A percentile compares a stretch with the other conserved stretches of the same genome.
These are phyloP conservation scores for Hyaloscypha finlandica DNA, from an alignment of 495 filamentous ascomycete genomes.

Conservation along the genomic window DNA sequence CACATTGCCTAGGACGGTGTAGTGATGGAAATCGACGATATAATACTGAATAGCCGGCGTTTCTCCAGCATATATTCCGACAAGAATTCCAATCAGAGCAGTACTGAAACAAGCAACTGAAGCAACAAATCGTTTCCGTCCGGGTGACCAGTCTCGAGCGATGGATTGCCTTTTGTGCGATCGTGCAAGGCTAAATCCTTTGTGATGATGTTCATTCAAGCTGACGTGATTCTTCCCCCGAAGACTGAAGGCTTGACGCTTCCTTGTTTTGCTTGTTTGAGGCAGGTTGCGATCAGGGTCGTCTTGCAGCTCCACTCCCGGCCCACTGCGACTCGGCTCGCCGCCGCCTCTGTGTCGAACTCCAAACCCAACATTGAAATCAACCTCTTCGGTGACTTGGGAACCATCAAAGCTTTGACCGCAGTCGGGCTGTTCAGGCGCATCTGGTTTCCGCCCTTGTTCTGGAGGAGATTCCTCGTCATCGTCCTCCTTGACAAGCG, in stretches of 20 bases:
- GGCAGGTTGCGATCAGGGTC: conserved; percentile 21
- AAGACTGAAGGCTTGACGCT: conserved; percentile 27
- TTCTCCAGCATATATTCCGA: conserved; percentile 75
- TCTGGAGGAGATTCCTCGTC: conserved; percentile 2
- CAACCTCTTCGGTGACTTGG: conserved; percentile 17
- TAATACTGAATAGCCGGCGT: conserved; percentile 75
- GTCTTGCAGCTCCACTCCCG: conserved; percentile 22
- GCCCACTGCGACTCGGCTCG: neutral
- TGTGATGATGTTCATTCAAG: conserved; percentile 34
- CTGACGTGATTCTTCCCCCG: conserved; percentile 37
- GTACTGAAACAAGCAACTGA: conserved; percentile 70
- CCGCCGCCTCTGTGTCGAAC: conserved; percentile 19
- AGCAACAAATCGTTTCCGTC: conserved; percentile 66
- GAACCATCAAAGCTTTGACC: conserved; percentile 22
- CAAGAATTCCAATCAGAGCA: conserved; percentile 63
- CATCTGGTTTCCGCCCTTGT: neutral
- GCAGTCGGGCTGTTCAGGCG: neutral
- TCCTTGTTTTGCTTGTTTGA: conserved; percentile 26
- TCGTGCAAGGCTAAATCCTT: conserved; percentile 52
- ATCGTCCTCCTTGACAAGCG: neutral
- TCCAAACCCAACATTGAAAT: conserved; percentile 25
- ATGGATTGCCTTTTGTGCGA: conserved; percentile 55
- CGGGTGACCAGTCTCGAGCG: conserved; percentile 65
- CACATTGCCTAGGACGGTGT: conserved; percentile 71
- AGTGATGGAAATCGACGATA: conserved; percentile 64